Conservation (phyloP, 441 rosid species). For the Gossypium schwendimanii region DNA sequence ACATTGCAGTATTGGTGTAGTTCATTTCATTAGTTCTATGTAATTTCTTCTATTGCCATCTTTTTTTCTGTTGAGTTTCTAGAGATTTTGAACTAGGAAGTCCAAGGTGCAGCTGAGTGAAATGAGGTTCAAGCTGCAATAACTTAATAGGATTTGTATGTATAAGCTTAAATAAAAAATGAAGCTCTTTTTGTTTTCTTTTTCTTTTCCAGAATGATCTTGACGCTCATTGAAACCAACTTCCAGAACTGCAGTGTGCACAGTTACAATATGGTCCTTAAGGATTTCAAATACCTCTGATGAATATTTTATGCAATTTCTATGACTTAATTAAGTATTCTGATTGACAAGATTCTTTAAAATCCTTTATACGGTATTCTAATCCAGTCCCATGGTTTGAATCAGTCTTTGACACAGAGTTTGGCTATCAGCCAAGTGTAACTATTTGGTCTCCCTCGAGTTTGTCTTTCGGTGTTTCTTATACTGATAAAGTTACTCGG, state of each 20-base stretch:
- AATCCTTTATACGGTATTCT: background rate
- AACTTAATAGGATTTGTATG: background rate
- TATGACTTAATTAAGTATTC: background rate
- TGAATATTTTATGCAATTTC: background rate
- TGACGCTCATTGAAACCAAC: background rate
- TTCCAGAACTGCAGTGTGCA: background rate
- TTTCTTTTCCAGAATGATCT: background rate
- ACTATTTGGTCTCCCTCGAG: background rate
- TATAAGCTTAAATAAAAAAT: background rate
- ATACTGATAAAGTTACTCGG: background rate
- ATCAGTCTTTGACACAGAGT: background rate
- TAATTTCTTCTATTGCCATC: background rate
- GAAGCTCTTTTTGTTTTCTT: background rate
- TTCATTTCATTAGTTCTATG: background rate
- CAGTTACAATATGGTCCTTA: background rate
- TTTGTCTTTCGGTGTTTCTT: background rate
- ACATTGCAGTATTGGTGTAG: background rate
- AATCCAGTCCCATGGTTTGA: background rate
- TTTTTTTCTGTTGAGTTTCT: background rate
- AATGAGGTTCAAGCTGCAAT: background rate
- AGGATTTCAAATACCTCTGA: background rate
- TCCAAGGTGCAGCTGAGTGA: background rate
- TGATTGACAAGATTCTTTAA: background rate
- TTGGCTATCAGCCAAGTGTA: background rate
- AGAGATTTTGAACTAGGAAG: background rate